Evolutionary conservation across 2,329 filamentous ascomycete species (phyloP).

Genomic region (Alternaria infectoria): DNA sequence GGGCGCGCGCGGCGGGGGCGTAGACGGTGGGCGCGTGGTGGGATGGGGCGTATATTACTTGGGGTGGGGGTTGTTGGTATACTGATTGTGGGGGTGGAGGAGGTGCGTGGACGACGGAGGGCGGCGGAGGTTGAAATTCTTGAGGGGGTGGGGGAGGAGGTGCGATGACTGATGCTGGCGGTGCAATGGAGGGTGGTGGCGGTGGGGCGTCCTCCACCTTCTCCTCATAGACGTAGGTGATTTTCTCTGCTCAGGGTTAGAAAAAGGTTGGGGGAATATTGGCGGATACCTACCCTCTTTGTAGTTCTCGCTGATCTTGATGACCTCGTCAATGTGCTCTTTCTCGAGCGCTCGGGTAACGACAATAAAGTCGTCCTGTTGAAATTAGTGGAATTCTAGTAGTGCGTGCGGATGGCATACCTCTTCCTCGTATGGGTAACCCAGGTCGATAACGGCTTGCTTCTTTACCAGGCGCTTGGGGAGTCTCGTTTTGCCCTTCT

Average conservation of each 20-base stretch:
- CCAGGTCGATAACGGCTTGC: constrained; percentile 79
- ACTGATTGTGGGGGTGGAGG: constrained; percentile 30
- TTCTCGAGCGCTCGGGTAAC: constrained; percentile 86
- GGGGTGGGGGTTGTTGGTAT: constrained; percentile 30
- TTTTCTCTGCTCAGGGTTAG: constrained; percentile 37
- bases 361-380: constrained; percentile 77
- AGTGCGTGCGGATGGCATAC: constrained; percentile 54
- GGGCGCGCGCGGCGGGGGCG: too few relatives aligned
- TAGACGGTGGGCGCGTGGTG: constrained; percentile 38
- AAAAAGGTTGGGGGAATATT: background rate
- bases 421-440: constrained; percentile 87
- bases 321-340: constrained; percentile 88
- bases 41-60: constrained; percentile 11
- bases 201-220: constrained; percentile 19
- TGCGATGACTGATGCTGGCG: constrained; percentile 18
- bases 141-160: constrained; percentile 31
- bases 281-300: constrained; percentile 51
- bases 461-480: constrained; percentile 80
- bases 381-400: constrained; percentile 33
- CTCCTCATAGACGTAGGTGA: constrained; percentile 46
- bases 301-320: constrained; percentile 81
- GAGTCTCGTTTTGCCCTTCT: constrained; percentile 87
- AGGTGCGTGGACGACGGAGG: constrained; percentile 21
- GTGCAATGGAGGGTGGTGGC: constrained; percentile 23
- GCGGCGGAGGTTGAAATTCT: constrained; percentile 20